Evolutionary conservation across 2,329 filamentous ascomycete species (phyloP).

Genomic region (Paecilomyces variotii): DNA sequence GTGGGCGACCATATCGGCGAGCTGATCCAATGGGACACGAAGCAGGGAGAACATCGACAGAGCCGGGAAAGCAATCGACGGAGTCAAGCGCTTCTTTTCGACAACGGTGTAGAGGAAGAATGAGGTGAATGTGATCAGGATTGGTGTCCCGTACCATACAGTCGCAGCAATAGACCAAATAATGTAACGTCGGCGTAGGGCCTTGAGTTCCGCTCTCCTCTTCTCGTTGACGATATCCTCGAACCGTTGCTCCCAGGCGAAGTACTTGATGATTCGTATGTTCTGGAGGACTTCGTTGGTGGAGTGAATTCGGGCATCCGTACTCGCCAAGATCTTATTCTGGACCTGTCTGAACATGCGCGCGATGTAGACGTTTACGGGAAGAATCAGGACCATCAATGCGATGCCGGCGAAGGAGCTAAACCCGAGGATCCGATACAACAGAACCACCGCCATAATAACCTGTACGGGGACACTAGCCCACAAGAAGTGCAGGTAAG

Average conservation of each 20-base stretch:
- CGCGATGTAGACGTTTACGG: constrained; percentile 83
- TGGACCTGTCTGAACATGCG: constrained; percentile 78
- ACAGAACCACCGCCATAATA: constrained; percentile 66
- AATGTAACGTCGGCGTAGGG: constrained; percentile 74
- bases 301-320: constrained; percentile 89
- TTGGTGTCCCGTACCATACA: constrained; percentile 91
- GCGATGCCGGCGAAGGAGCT: constrained; percentile 90
- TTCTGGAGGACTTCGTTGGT: constrained; percentile 97
- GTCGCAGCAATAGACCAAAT: constrained; percentile 88
- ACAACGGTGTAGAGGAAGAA: constrained; percentile 89
- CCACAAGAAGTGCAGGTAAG: constrained; percentile 94
- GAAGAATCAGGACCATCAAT: constrained; percentile 81
- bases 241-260: constrained; percentile 95
- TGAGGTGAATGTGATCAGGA: constrained; percentile 92
- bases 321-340: constrained; percentile 84
- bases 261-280: constrained; percentile 98
- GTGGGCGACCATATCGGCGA: constrained; percentile 97
- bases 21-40: constrained; percentile 84
- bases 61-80: constrained; percentile 90
- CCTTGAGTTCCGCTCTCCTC: constrained; percentile 66
- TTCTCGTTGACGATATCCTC: constrained; percentile 82
- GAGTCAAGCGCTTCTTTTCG: constrained; percentile 80
- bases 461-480: constrained; percentile 86
- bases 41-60: constrained; percentile 93
- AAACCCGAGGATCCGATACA: constrained; percentile 84